Evolutionary conservation across 2,329 filamentous ascomycete species (phyloP), one percentile per base, ranked within the genome.

Genomic region (Aspergillus sp.): DNA sequence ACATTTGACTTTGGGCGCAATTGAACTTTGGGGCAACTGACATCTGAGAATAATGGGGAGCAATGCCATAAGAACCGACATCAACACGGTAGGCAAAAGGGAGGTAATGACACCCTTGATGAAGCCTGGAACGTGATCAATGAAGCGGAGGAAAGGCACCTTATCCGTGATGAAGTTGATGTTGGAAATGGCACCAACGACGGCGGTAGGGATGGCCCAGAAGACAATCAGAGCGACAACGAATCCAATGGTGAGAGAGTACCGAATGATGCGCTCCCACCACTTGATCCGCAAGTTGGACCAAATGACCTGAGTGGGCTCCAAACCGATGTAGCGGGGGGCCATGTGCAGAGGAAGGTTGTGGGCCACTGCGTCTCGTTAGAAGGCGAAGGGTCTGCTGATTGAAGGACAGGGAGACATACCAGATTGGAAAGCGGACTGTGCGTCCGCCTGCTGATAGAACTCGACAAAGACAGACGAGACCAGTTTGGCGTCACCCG

Each of bases 381-480:
- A 58, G 46, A 13, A 19, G 19, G n/a, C 23, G 41, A 10, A 29
- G 14, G 17, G 31, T 34, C 17, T n/a, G 23, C 5, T n/a, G 14
- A 32, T 13, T 11, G 32, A 32, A 44, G 13, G 25, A 29, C 25
- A 29, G 25, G 25, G 11, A 29, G 20, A 58, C 55, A 45, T 67
- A 68, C 66, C 58, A 32, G 88, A 86, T 71, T 99, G 94, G 69
- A 85, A 93, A 13, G 93, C 93, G 49, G 83, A 81, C 71, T 99
- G 92, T 13, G 94, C 94, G 51, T 89, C 88, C 50, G 88, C 83
- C 68, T 96, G 90, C 2, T 81, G 85, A 56, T 83, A 80, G 65
- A 97, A 99, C 68, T 97, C 92, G 58, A 99, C 86, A 64, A 99
- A 99, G 10, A 94, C 89, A 19, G 91, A 87, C 13, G 87, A 84